These are phyloP conservation scores for Podospora pseudocomata DNA, from an alignment of 495 filamentous ascomycete genomes.

Conservation along the genomic window DNA sequence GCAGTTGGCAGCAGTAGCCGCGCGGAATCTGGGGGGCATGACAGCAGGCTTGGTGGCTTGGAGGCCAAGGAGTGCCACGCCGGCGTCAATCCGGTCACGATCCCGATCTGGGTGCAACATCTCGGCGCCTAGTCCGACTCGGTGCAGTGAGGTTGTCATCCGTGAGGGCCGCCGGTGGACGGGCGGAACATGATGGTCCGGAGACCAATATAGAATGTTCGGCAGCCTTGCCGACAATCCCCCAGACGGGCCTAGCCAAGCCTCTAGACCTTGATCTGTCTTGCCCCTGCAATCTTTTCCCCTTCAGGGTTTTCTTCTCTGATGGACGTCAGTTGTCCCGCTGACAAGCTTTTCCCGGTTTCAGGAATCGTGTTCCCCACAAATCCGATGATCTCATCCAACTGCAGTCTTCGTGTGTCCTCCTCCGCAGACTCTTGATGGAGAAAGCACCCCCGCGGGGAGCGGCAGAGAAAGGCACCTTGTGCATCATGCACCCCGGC, in stretches of 20 bases:
- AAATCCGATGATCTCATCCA: slow-evolving; percentile 8
- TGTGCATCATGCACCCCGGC: not conserved
- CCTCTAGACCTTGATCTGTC: slow-evolving; percentile 16
- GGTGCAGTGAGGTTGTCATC: slow-evolving; percentile 5
- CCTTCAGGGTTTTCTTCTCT: slow-evolving; percentile 8
- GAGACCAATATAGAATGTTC: slow-evolving; percentile 2
- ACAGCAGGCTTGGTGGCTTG: not conserved
- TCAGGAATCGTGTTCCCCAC: not conserved
- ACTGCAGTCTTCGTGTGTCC: slow-evolving; percentile 2
- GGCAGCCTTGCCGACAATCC: slow-evolving; percentile 26
- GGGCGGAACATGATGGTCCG: slow-evolving; percentile 24
- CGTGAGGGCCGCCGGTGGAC: slow-evolving; percentile 3
- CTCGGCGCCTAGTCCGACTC: slow-evolving; percentile 23
- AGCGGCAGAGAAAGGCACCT: not conserved
- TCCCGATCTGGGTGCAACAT: slow-evolving; percentile 16
- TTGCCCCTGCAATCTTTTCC: slow-evolving; percentile 3
- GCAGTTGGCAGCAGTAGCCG: not conserved
- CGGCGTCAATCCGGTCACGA: slow-evolving; percentile 14
- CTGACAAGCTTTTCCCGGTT: slow-evolving; percentile 8
- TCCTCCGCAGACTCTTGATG: slow-evolving; percentile 3
- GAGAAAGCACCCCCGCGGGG: not conserved
- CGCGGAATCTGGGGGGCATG: slow-evolving; percentile 6
- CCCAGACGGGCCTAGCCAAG: slow-evolving; percentile 28
- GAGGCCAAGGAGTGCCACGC: slow-evolving; percentile 9
- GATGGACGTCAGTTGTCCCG: not conserved